A percentile compares a stretch with the other conserved stretches of the same genome.
These are phyloP conservation scores for Emmonsia crescens DNA, from an alignment of 2,329 filamentous ascomycete species.

Conservation along the genomic window DNA sequence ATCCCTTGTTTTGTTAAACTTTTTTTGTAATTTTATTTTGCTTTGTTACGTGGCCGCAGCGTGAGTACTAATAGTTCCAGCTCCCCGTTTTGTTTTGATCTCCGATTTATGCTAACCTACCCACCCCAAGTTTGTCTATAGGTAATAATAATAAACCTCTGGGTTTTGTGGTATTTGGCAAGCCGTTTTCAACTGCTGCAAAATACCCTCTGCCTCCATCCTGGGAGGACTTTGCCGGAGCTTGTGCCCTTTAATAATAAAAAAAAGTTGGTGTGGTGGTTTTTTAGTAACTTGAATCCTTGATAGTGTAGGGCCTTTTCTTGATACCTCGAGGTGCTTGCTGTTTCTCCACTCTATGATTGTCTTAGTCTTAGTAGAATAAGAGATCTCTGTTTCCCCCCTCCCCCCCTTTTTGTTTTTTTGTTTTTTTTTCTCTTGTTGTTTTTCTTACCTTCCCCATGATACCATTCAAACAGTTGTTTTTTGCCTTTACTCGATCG, in stretches of 20 bases:
- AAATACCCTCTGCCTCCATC: not conserved
- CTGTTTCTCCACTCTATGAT: not conserved
- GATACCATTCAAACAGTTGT: not conserved
- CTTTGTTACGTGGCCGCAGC: not conserved
- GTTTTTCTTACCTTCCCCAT: not conserved
- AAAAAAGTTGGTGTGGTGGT: not conserved
- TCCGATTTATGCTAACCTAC: not conserved
- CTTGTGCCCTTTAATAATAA: not conserved
- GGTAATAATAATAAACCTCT: not conserved
- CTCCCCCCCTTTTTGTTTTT: not conserved
- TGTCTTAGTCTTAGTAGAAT: not conserved
- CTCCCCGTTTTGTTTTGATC: not conserved
- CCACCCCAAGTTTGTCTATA: not conserved
- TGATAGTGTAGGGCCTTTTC: not conserved
- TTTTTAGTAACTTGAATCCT: not conserved
- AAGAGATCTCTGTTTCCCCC: not conserved
- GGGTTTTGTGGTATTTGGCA: not conserved
- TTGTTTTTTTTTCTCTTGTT: not conserved
- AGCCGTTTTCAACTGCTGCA: not conserved
- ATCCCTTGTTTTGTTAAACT: not conserved
- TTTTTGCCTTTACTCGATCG: not conserved
- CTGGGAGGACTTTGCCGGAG: not conserved
- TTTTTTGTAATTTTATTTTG: not conserved
- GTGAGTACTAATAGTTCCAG: not conserved
- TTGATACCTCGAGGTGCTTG: conserved; percentile 1